Evolutionary conservation across 805 yeast genomes (phyloP).

Genomic region (Teunomyces barrocoloradensis): DNA sequence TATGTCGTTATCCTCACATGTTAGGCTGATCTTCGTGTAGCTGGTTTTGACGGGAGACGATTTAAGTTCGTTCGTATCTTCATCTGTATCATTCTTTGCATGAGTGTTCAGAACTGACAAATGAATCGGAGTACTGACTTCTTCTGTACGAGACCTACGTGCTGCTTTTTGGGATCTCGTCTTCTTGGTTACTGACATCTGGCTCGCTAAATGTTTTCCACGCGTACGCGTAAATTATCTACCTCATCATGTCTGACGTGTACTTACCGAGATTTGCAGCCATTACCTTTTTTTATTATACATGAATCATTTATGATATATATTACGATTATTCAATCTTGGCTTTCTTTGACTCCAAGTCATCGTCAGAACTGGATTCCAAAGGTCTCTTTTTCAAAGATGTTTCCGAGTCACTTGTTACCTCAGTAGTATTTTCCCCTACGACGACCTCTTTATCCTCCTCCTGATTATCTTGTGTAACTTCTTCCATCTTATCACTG

Average conservation of each 20-base stretch:
- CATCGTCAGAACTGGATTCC: neutral
- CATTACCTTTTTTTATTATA: neutral
- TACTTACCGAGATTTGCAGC: neutral
- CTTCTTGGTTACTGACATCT: constrained; percentile 3
- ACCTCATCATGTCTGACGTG: neutral
- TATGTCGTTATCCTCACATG: neutral
- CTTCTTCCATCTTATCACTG: constrained; percentile 4
- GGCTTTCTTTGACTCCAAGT: neutral
- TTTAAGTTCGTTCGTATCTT: constrained; percentile 16
- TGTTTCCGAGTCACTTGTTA: constrained; percentile 2
- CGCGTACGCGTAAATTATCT: constrained; percentile 3
- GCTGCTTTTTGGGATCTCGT: neutral
- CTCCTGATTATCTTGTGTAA: constrained; percentile 4
- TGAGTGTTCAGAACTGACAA: neutral
- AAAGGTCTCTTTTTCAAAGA: constrained; percentile 1
- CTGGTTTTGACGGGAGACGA: constrained; percentile 23
- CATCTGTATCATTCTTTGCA: neutral
- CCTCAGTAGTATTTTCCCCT: constrained; percentile 2
- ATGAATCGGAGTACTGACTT: neutral
- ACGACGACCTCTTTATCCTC: constrained; percentile 5
- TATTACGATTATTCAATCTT: neutral
- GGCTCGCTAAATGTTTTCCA: neutral
- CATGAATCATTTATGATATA: neutral
- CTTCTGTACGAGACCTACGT: neutral
- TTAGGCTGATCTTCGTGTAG: neutral